Conservation (phyloP, 2,329 filamentous ascomycete genomes). For the Nothophoma quercina region DNA sequence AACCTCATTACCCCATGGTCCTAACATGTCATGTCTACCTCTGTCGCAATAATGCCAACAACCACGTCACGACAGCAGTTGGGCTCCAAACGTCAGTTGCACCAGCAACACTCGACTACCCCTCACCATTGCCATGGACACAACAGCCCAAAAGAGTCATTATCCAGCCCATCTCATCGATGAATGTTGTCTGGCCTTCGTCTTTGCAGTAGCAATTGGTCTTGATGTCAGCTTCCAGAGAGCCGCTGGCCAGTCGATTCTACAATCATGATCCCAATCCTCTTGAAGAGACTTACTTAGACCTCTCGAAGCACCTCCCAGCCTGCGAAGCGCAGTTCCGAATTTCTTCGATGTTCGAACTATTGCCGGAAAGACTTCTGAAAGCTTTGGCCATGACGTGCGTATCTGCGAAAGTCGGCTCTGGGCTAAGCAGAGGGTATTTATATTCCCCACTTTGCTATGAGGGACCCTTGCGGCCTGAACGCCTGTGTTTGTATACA, state of each 20-base stretch:
- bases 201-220: not conserved
- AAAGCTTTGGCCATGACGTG: slow-evolving; percentile 9
- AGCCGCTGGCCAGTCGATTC: not conserved
- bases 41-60: not conserved
- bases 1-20: slow-evolving; percentile 4
- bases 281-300: slow-evolving; percentile 10
- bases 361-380: not conserved
- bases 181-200: not conserved
- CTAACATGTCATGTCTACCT: slow-evolving; percentile 3
- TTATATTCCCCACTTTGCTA: slow-evolving; percentile 1
- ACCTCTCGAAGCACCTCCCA: slow-evolving; percentile 1
- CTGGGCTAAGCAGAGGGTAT: slow-evolving; percentile 9
- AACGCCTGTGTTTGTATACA: not conserved
- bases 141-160: not conserved
- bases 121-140: slow-evolving; percentile 9
- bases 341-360: slow-evolving; percentile 2
- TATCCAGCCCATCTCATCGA: not conserved
- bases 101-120: slow-evolving; percentile 1
- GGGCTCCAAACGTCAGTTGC: not conserved
- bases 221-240: not conserved
- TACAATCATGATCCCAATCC: not conserved
- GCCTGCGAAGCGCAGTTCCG: slow-evolving; percentile 1
- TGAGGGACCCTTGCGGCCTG: not conserved
- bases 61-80: not conserved
- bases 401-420: not conserved